phyloP scores from a whole-genome alignment of 148 eudicot genomes.

The Arbutus unedo region DNA sequence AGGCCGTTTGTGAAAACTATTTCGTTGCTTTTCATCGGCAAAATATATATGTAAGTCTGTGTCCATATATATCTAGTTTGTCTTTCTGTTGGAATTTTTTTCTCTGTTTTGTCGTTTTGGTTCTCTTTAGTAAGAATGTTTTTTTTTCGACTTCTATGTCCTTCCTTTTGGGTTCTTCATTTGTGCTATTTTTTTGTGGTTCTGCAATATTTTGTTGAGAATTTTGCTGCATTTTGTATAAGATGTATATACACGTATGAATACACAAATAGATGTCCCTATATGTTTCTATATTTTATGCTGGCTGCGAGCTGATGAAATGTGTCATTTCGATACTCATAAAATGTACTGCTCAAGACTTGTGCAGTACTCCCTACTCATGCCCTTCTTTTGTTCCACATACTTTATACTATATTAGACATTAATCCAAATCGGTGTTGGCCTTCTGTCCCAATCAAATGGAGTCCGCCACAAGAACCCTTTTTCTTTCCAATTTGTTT shows the following conservation, averaged over 20 bases:
- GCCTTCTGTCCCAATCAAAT: not conserved
- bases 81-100: not conserved
- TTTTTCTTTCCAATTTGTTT: too few relatives aligned
- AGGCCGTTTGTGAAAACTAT: conserved; percentile 75
- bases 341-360: not conserved
- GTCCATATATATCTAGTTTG: not conserved
- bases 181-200: not conserved
- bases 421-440: not conserved
- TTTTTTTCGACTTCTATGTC: not conserved
- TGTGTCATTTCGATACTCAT: not conserved
- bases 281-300: not conserved
- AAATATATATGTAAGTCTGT: conserved; percentile 74
- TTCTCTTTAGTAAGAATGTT: not conserved
- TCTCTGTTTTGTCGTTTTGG: not conserved
- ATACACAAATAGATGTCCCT: not conserved
- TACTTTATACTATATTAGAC: not conserved
- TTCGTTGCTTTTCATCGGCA: conserved; percentile 80
- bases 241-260: not conserved
- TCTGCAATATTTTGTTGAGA: not conserved
- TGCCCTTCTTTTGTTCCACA: not conserved
- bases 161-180: not conserved
- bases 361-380: not conserved
- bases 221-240: not conserved
- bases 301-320: not conserved
- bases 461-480: too few relatives aligned